Base-by-base conservation (phyloP, 805 yeast genomes). In the Kodamaea jinghongensis region DNA sequence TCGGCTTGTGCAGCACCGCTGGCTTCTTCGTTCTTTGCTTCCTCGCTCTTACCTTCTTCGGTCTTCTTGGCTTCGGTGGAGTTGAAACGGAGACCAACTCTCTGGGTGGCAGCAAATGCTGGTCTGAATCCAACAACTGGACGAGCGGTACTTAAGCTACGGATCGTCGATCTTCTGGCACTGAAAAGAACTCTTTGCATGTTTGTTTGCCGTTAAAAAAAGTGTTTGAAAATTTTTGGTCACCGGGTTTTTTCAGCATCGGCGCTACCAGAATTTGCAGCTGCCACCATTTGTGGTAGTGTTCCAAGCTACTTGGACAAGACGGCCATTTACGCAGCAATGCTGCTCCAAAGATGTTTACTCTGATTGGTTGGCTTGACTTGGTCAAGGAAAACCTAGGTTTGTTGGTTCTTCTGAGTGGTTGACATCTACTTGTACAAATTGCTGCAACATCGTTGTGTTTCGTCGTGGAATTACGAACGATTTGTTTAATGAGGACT, bases 141-240 rank as follows among this genome's bases (percentile, higher is more conserved):
- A 31, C 43, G 44, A 13, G 34, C 41, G 10, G 43, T 42, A 13
- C 17, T 30, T 45, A 41, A 34, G 27, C 32, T n/a, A 28, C 34
- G 37, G 15, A 39, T 31, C 16, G 50, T 39, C 44, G 57, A 51
- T 14, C 52, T 29, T 27, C 56, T 39, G 8, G 58, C 45, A 15
- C 49, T 28, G 16, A 54, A 43, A 28, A 58, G 47, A 16, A 56
- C 52, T 54, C 62, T 59, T 36, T 59, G 58, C 64, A 59, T 58
- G 15, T 31, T 36, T 25, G n/a, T 34, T 26, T 35, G 28, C 26
- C 35, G 25, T 33, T 28, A 17, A 17, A 17, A 20, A 20, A 28
- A 10, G 15, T 25, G 20, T 15, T 12, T 36, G 37, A 38, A 41
- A 38, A 38, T 28, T 31, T 34, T 41, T 41, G 22, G 41, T 30